Conservation (phyloP, 495 filamentous ascomycete species). For the Hamigera avellanea region DNA sequence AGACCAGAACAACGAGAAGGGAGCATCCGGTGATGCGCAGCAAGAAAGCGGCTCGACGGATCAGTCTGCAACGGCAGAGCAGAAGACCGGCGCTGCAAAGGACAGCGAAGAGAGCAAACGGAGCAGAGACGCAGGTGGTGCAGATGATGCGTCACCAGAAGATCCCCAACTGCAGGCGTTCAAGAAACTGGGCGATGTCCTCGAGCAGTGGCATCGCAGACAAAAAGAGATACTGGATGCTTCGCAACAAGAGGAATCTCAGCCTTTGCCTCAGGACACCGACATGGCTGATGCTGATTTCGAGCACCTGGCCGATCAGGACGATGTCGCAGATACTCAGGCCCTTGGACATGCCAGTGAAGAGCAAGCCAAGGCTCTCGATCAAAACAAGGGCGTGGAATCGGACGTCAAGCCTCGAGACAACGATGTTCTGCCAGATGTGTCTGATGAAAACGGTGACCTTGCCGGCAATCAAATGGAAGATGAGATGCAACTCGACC, state of each 20-base stretch:
- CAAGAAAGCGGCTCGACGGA: constrained; percentile 37
- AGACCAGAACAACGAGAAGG: constrained; percentile 50
- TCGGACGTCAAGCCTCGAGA: constrained; percentile 46
- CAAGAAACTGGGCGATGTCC: constrained; percentile 82
- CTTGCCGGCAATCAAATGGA: constrained; percentile 35
- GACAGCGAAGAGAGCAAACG: constrained; percentile 36
- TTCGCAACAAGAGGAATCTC: constrained; percentile 46
- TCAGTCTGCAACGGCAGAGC: constrained; percentile 28
- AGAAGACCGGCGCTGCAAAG: constrained; percentile 29
- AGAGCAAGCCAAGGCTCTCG: constrained; percentile 71
- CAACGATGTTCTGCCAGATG: constrained; percentile 47
- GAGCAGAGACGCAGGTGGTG: constrained; percentile 29
- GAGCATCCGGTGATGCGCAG: constrained; percentile 53
- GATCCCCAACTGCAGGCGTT: constrained; percentile 53
- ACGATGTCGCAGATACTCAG: constrained; percentile 70
- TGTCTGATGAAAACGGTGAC: constrained; percentile 41
- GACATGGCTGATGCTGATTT: constrained; percentile 68
- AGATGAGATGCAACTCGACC: constrained; percentile 38
- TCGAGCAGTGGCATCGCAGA: constrained; percentile 86
- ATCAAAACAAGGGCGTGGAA: constrained; percentile 76
- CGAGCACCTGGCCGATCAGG: constrained; percentile 79
- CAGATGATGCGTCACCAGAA: constrained; percentile 33
- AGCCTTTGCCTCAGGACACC: constrained; percentile 41
- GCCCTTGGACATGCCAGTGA: constrained; percentile 81
- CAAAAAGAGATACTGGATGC: constrained; percentile 67